These are phyloP conservation scores for Eucalyptus dawsonii DNA, from an alignment of 345 rosid genomes.

Conservation along the genomic window DNA sequence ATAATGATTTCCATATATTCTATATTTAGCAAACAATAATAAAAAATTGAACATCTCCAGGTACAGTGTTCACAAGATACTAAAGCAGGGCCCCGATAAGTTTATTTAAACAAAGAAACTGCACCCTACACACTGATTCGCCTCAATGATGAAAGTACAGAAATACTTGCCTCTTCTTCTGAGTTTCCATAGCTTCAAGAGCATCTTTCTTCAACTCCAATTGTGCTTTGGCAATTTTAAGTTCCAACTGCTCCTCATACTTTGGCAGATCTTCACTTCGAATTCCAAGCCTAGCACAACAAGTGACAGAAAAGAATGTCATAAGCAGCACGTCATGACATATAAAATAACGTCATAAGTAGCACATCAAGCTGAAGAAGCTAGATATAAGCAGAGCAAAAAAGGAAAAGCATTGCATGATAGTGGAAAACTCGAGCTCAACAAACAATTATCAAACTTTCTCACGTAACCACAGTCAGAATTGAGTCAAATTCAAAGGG, in stretches of 20 bases:
- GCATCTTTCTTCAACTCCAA: constrained; percentile 86
- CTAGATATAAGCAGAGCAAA: background rate
- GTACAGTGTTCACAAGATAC: background rate
- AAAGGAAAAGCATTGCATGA: background rate
- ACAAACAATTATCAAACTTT: background rate
- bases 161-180: constrained; percentile 59
- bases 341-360: background rate
- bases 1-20: background rate
- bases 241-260: constrained; percentile 74
- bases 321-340: background rate
- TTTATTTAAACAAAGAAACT: background rate
- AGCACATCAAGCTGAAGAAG: background rate
- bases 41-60: background rate
- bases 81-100: background rate
- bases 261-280: constrained; percentile 80
- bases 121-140: background rate
- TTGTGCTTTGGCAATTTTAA: constrained; percentile 76
- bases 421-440: background rate
- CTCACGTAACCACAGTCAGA: background rate
- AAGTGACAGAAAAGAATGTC: background rate
- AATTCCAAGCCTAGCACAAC: constrained; percentile 66
- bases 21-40: background rate
- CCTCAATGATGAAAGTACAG: background rate
- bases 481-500: background rate
- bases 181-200: constrained; percentile 88